Evolutionary conservation across 208 protist species (phyloP), one percentile per base, ranked within the genome.

Genomic region (Leishmania guyanensis): DNA sequence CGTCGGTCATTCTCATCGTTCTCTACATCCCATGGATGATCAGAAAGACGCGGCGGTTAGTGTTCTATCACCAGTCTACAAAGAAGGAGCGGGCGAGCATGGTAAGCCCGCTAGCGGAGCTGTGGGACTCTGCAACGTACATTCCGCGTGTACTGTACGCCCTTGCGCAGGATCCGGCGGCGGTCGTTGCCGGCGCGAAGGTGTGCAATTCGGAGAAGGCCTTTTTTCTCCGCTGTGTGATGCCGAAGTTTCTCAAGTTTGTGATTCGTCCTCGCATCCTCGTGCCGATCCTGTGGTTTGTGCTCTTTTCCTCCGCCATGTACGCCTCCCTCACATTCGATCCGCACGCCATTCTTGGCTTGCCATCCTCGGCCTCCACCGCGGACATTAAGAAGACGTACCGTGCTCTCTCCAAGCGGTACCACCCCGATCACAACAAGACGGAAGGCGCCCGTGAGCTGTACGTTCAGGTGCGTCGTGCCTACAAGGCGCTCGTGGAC

Each of bases 401-500:
- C 80, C 93, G 94, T 71, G 75, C 88, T 5, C 87, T 98, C 36
- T 94, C 93, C 20, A 92, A 91, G 71, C 84, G 86, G 66, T 98
- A 93, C 84, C 94, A 98, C 86, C 93, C 96, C n/a, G 96, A 98
- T 86, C 92, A 93, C 86, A 98, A 98, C 85, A 93, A 90, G 53
- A 97, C 92, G 39, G 91, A 95, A 10, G 93, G 93, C 77, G 97
- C 95, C 33, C 93, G 95, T 50, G 89, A 93, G 33, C 87, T 97
- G 72, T 98, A 97, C 83, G 75, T 95, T 22, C 88, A 97, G 80
- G 90, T 98, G 20, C 94, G 91, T 48, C 91, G 94, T 17, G 97
- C 97, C 16, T 98, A 99, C 90, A 96, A 98, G 87, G 94, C 95
- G 6, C 87, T 99, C n/a, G 92, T 96, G 0, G 93, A 98, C 82